These are phyloP conservation scores for Fusarium nodosum DNA, from an alignment of 2,329 filamentous ascomycete genomes.

Conservation along the genomic window DNA sequence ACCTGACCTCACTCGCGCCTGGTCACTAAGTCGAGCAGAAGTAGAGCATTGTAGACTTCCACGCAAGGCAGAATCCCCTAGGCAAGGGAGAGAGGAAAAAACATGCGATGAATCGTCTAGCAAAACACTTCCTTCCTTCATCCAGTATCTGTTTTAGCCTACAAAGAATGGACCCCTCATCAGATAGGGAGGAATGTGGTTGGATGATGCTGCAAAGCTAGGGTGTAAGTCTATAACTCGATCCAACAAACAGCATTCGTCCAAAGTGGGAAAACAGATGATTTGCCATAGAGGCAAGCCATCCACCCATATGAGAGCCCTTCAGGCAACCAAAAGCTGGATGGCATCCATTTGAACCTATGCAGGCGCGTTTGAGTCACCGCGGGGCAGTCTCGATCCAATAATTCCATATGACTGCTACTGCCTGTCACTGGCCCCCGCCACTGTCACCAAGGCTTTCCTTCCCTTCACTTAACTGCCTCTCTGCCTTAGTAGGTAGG, in stretches of 20 bases:
- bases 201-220: neutral
- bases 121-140: neutral
- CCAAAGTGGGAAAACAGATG: neutral
- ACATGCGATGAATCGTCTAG: neutral
- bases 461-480: neutral
- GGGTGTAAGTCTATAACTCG: constrained; percentile 3
- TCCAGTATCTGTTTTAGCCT: neutral
- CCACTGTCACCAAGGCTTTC: neutral
- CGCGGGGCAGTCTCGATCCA: neutral
- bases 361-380: constrained; percentile 3
- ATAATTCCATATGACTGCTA: neutral
- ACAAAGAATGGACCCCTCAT: neutral
- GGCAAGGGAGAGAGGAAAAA: neutral
- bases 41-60: neutral
- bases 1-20: neutral
- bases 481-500: neutral
- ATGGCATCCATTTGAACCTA: neutral
- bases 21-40: neutral
- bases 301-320: neutral
- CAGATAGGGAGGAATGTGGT: neutral
- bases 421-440: neutral
- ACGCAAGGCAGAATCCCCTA: neutral
- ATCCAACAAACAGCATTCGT: neutral
- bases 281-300: neutral
- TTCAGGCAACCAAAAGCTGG: neutral